Base-by-base conservation (phyloP, 2,329 filamentous ascomycete species). In the Biscogniauxia marginata region DNA sequence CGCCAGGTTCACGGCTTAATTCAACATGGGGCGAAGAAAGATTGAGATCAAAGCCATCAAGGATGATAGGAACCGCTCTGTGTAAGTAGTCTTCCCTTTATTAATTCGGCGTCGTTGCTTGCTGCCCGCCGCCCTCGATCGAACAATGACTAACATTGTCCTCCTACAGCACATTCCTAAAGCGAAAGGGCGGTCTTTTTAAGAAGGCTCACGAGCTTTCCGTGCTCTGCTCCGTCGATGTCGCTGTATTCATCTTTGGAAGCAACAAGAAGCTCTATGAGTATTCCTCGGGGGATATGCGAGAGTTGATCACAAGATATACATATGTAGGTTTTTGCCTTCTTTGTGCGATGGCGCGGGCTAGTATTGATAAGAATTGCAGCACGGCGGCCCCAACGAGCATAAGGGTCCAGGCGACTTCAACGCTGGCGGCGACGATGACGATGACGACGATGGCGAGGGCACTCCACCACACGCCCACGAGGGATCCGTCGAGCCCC, bases 11-110 rank as follows among this genome's bases (percentile, higher is more conserved):
- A 24, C 53, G 51, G 48, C 46, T 55, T 47, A 57, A 55, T 61
- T 65, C 74, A 77, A 72, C 53, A 99, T 99, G 95, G 95, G 95
- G 75, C 88, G 95, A 76, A 87, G 95, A 84, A 99, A 99, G 86
- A 99, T 99, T 73, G 95, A 98, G 81, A 98, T 99, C 82, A 97
- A 97, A 79, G 91, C 93, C 67, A 98, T 98, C 83, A 97, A 96
- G 78, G 93, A 97, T 86, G 93, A 97, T 77, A 87, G 93, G 70
- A 97, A 97, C 73, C 91, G 93, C 73, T 96, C 93, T 70, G 93
- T 97, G 93, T 97, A 91, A 76, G 91, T 81, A 56, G 50, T 49
- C 25, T 49, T 23, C 48, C 53, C 52, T 46, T 16, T 46, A 55
- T 46, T 30, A 22, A 46, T 49, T 46, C 25, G 3, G 25, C 25